These are phyloP conservation scores for Thalassiosira allenii DNA, from an alignment of 352 stramenopile species.

Conservation along the genomic window DNA sequence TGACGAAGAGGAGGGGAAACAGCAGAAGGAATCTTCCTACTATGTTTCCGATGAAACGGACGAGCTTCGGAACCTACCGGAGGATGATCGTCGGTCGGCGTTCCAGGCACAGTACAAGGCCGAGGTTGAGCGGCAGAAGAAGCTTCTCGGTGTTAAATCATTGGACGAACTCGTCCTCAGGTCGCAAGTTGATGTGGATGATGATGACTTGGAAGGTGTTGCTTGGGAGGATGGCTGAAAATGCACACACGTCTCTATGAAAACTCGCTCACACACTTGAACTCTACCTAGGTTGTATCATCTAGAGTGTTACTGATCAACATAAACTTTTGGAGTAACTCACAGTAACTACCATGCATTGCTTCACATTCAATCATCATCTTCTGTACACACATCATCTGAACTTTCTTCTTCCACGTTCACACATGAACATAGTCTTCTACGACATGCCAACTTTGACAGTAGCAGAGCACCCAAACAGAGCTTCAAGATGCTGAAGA, in stretches of 20 bases:
- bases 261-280: too few relatives aligned
- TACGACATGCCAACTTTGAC: too few relatives aligned
- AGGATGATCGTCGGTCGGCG: conserved; percentile 58
- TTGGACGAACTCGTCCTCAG: conserved; percentile 23
- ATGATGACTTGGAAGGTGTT: conserved; percentile 37
- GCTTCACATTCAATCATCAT: too few relatives aligned
- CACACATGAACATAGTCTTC: too few relatives aligned
- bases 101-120: conserved; percentile 82
- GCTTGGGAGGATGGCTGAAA: conserved; percentile 60
- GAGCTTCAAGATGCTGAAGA: conserved; percentile 13
- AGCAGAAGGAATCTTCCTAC: conserved; percentile 30
- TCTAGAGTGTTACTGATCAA: too few relatives aligned
- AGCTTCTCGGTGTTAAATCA: conserved; percentile 43
- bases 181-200: conserved; percentile 20
- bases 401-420: too few relatives aligned
- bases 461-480: conserved; percentile 30
- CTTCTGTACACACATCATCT: too few relatives aligned
- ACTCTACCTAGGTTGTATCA: too few relatives aligned
- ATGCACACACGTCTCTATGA: too few relatives aligned
- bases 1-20: conserved; percentile 21
- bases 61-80: conserved; percentile 48
- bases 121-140: conserved; percentile 71
- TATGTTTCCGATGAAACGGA: conserved; percentile 61
- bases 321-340: too few relatives aligned
- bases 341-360: too few relatives aligned